Base-by-base conservation (phyloP, 192 early-diverging fungal species). In the Umbelopsis vinacea region DNA sequence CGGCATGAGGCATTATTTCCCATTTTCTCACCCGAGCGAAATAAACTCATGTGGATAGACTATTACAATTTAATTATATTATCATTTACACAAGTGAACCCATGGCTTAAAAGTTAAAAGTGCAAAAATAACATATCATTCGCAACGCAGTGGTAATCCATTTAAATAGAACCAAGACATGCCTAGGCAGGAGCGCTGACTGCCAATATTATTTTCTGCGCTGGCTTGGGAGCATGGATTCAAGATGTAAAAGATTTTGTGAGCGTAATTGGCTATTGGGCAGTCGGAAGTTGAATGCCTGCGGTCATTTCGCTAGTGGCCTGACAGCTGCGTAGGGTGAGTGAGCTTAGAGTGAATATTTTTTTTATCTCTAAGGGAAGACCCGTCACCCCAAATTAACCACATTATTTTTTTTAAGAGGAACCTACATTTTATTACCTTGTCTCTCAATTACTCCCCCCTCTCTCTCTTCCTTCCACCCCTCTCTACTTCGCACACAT, bases 221-320 rank as follows among this genome's bases (percentile, higher is more conserved):
- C 15, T 63, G 26, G 26, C 57, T 63, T 26, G 3, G 17, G 14
- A 35, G 35, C 4, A 12, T n/a, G 33, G 57, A 2, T 26, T 37
- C 6, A 7, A 17, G 33, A 8, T 14, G 57, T 6, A 37, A 35
- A 63, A 26, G 33, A 63, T 37, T 29, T 29, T 38, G 57, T 63
- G 57, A 63, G 57, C 57, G 57, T 63, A 63, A 63, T 37, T 63
- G 57, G 57, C 57, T n/a, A 63, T 63, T 63, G 57, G 57, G 29
- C 33, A 14, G 57, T 22, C 57, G 57, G 57, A 63, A 37, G 57
- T 37, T 63, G 33, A 63, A 63, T 63, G 26, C 33, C 17, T 63
- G 57, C 57, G 57, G 57, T 63, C 33, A 63, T 63, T 63, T 63
- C 57, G 57, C 57, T 38, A 63, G 57, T 63, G 57, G 57, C 29